Evolutionary conservation across 495 filamentous ascomycete species (phyloP).

Genomic region (Jackrogersella minutella): DNA sequence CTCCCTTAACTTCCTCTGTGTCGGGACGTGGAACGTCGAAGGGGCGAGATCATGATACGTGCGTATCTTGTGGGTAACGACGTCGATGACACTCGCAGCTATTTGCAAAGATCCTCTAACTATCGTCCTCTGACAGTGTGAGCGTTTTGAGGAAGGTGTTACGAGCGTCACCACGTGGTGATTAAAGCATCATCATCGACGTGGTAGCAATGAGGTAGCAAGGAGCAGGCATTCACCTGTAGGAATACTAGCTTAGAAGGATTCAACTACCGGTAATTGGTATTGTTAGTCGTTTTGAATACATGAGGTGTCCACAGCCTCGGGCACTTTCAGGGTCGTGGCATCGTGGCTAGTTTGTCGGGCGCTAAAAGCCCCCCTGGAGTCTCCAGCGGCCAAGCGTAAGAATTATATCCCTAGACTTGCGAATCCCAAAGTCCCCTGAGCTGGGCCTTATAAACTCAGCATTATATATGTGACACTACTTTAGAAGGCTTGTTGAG

Average conservation of each 20-base stretch:
- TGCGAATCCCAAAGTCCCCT: background rate
- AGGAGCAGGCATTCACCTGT: background rate
- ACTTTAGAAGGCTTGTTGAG: background rate
- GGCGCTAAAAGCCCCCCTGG: conserved; percentile 10
- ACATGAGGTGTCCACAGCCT: background rate
- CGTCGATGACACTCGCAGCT: background rate
- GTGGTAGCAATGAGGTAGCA: background rate
- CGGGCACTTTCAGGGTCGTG: conserved; percentile 9
- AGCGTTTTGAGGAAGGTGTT: conserved; percentile 8
- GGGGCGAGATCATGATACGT: conserved; percentile 16
- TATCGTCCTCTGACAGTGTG: background rate
- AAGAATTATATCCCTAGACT: background rate
- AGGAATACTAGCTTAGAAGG: background rate
- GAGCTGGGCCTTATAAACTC: conserved; percentile 11
- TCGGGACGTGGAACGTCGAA: background rate
- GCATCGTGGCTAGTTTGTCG: background rate
- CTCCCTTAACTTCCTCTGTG: background rate
- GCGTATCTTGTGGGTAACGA: conserved; percentile 20
- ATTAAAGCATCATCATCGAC: background rate
- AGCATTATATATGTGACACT: conserved; percentile 4
- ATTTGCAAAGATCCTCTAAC: background rate
- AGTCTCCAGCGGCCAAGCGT: conserved; percentile 1
- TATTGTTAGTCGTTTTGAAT: background rate
- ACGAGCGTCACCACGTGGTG: conserved; percentile 17
- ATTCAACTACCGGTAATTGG: background rate